These are phyloP conservation scores for Myxozyma geophila DNA, from an alignment of 805 yeast genomes.

Conservation along the genomic window DNA sequence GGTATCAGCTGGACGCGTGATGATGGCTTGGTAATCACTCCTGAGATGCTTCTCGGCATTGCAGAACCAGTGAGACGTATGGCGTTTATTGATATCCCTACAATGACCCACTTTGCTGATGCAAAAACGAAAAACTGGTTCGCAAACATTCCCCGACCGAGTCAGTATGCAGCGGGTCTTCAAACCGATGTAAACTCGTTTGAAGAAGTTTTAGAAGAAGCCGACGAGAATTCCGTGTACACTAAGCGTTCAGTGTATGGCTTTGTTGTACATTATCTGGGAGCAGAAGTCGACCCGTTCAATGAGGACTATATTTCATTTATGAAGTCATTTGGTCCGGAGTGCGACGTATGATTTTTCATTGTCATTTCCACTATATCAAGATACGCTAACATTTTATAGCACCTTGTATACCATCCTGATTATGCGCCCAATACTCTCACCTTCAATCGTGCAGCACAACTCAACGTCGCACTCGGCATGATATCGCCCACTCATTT, in stretches of 20 bases:
- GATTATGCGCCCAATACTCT: slow-evolving; percentile 64
- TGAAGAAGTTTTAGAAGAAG: not conserved
- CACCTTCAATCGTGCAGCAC: slow-evolving; percentile 60
- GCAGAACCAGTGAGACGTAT: slow-evolving; percentile 62
- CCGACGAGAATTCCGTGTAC: not conserved
- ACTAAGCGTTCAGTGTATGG: slow-evolving; percentile 40
- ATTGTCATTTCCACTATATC: not conserved
- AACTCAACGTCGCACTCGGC: slow-evolving; percentile 40
- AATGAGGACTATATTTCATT: slow-evolving; percentile 54
- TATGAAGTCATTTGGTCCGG: slow-evolving; percentile 52
- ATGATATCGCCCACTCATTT: slow-evolving; percentile 43
- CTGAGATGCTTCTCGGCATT: slow-evolving; percentile 75
- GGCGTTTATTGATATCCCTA: slow-evolving; percentile 76
- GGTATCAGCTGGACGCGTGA: slow-evolving; percentile 63
- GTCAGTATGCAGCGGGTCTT: slow-evolving; percentile 35
- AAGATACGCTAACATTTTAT: not conserved
- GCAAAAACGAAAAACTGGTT: slow-evolving; percentile 29
- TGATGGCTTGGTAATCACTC: slow-evolving; percentile 61
- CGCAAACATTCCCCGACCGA: slow-evolving; percentile 18
- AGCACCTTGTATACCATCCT: slow-evolving; percentile 77
- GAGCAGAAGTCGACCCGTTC: slow-evolving; percentile 59
- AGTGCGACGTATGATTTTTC: slow-evolving; percentile 42
- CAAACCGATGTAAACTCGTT: slow-evolving; percentile 36
- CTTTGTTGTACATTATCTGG: slow-evolving; percentile 76
- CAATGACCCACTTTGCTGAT: slow-evolving; percentile 49